phyloP scores from a whole-genome alignment of 768 basidiomycete genomes.

The Steccherinum ochraceum region DNA sequence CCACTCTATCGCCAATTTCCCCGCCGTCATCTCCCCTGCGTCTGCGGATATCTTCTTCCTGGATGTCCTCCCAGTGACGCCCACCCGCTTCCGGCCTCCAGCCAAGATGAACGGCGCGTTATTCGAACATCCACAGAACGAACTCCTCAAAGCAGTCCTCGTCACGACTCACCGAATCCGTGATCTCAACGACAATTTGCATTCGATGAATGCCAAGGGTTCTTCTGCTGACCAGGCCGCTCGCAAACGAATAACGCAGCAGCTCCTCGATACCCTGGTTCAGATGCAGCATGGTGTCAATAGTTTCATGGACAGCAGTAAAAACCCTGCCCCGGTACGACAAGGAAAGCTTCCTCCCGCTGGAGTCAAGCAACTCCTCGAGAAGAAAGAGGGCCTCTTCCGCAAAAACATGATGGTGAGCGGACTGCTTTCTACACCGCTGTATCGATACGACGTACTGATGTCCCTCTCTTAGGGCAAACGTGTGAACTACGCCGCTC shows the following conservation, averaged over 20 bases:
- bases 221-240: slow-evolving; percentile 42
- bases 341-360: slow-evolving; percentile 87
- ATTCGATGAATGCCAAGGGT: slow-evolving; percentile 53
- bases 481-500: slow-evolving; percentile 98
- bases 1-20: slow-evolving; percentile 36
- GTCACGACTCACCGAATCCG: slow-evolving; percentile 74
- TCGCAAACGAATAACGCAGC: slow-evolving; percentile 52
- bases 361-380: slow-evolving; percentile 93
- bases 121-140: slow-evolving; percentile 96
- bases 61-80: slow-evolving; percentile 85
- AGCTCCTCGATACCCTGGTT: slow-evolving; percentile 74
- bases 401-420: slow-evolving; percentile 98
- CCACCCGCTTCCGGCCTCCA: slow-evolving; percentile 94
- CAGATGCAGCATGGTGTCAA: slow-evolving; percentile 94
- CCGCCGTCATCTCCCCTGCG: slow-evolving; percentile 37
- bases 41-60: slow-evolving; percentile 97
- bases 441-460: not conserved
- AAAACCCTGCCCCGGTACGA: slow-evolving; percentile 81
- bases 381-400: slow-evolving; percentile 99
- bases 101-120: slow-evolving; percentile 85
- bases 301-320: slow-evolving; percentile 93
- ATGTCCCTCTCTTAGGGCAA: slow-evolving; percentile 62
- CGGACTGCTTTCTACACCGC: not conserved
- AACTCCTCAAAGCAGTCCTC: slow-evolving; percentile 75
- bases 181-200: slow-evolving; percentile 65